phyloP scores from a whole-genome alignment of 1,284 basidiomycete species.

The Inonotus hispidus region DNA sequence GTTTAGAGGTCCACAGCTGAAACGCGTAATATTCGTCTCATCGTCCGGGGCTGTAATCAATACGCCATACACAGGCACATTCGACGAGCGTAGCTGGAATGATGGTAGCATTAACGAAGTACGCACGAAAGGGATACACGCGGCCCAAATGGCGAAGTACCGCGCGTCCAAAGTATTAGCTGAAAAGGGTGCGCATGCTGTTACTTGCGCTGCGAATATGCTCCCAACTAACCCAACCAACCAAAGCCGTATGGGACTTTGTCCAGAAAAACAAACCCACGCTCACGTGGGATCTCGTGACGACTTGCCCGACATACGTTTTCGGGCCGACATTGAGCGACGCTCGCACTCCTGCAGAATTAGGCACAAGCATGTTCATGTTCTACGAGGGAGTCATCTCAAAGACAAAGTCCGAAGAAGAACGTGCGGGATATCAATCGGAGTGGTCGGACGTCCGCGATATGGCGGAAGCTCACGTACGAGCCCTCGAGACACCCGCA shows the following conservation, averaged over 20 bases:
- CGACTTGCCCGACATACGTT: conserved; percentile 54
- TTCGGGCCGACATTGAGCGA: conserved; percentile 31
- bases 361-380: background rate
- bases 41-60: background rate
- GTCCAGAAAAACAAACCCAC: conserved; percentile 46
- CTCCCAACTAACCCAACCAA: background rate
- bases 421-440: conserved; percentile 23
- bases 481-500: conserved; percentile 34
- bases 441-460: conserved; percentile 41
- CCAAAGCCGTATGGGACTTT: conserved; percentile 47
- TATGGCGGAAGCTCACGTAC: conserved; percentile 41
- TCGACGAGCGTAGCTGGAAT: conserved; percentile 10
- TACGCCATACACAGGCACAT: background rate
- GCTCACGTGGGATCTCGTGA: conserved; percentile 48
- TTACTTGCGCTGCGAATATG: conserved; percentile 11
- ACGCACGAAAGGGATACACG: background rate
- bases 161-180: conserved; percentile 2
- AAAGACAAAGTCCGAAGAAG: background rate
- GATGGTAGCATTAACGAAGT: conserved; percentile 1
- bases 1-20: background rate
- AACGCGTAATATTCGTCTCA: background rate
- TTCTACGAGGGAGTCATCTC: background rate
- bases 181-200: background rate
- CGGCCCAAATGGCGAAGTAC: background rate
- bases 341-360: background rate